phyloP scores from a whole-genome alignment of 306 rosid species.

The Adenanthera pavonina region DNA sequence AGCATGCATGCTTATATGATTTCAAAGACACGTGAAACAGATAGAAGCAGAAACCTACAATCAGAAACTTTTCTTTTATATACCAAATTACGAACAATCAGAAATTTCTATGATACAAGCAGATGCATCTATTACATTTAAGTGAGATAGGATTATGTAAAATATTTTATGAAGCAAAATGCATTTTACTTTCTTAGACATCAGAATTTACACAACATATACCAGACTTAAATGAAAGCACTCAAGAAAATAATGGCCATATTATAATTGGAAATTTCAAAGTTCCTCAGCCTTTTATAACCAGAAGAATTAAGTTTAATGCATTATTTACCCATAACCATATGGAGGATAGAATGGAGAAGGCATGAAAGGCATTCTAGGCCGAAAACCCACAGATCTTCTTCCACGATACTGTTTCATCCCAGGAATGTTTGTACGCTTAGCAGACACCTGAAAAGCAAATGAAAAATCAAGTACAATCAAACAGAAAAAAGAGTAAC shows the following conservation, averaged over 20 bases:
- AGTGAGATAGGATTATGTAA: background rate
- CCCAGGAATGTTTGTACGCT: slow-evolving; percentile 94
- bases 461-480: slow-evolving; percentile 38
- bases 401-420: slow-evolving; percentile 91
- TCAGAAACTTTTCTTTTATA: background rate
- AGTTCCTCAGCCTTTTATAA: slow-evolving; percentile 23
- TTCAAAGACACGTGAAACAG: background rate
- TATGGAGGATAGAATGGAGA: slow-evolving; percentile 77
- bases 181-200: slow-evolving; percentile 2
- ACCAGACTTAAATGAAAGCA: slow-evolving; percentile 20
- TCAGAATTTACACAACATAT: slow-evolving; percentile 12
- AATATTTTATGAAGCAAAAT: slow-evolving; percentile 18
- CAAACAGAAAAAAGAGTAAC: slow-evolving; percentile 23
- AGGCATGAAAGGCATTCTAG: slow-evolving; percentile 88
- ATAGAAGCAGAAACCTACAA: slow-evolving; percentile 15
- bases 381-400: slow-evolving; percentile 70
- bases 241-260: background rate
- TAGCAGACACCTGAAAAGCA: slow-evolving; percentile 85
- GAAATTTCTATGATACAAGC: slow-evolving; percentile 5
- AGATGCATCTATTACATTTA: background rate
- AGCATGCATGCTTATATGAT: background rate
- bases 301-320: background rate
- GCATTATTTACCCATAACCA: slow-evolving; percentile 81
- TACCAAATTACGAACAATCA: no score
- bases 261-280: background rate